Evolutionary conservation across 305 asterid species (phyloP).

Genomic region (Solanum hybrid): DNA sequence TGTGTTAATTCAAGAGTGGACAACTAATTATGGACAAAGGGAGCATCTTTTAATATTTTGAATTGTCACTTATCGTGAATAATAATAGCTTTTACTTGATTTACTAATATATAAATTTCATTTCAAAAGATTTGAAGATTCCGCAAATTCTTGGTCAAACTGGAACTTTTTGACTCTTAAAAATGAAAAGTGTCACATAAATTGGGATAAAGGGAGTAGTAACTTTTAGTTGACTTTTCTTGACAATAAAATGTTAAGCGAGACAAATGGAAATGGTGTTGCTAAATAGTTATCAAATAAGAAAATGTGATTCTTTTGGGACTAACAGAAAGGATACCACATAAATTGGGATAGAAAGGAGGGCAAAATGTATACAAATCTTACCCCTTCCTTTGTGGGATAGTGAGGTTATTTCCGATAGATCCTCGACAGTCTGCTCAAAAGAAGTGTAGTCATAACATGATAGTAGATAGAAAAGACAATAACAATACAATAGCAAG

Average conservation of each 20-base stretch:
- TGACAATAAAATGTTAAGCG: not conserved
- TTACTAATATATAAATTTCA: too few relatives aligned
- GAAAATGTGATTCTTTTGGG: not conserved
- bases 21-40: not conserved
- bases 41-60: too few relatives aligned
- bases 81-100: not conserved
- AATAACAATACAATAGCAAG: not conserved
- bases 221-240: not conserved
- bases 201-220: not conserved
- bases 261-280: not conserved
- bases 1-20: too few relatives aligned
- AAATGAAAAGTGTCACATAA: not conserved
- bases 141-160: too few relatives aligned
- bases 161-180: too few relatives aligned
- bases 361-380: not conserved
- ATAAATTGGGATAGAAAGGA: not conserved
- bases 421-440: not conserved
- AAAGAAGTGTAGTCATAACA: not conserved
- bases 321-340: not conserved
- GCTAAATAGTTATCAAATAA: not conserved
- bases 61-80: not conserved
- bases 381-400: not conserved
- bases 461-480: not conserved
- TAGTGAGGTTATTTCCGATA: not conserved
- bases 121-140: not conserved